These are phyloP conservation scores for Brachypodium distachyon DNA, from an alignment of 202 grass and related monocot species.

Conservation along the genomic window DNA sequence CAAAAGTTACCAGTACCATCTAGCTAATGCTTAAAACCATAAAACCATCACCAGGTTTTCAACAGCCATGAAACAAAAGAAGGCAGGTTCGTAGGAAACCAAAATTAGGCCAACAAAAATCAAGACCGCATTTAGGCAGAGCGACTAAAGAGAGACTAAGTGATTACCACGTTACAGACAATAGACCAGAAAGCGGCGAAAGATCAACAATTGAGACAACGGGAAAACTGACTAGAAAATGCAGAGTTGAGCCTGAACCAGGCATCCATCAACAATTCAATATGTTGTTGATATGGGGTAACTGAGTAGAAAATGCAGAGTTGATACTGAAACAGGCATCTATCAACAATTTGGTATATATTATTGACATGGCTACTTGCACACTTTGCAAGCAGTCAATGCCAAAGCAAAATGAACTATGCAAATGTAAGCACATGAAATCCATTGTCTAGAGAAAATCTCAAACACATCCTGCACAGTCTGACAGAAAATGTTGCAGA, in stretches of 20 bases:
- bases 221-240: not conserved
- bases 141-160: not conserved
- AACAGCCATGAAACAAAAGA: not conserved
- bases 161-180: not conserved
- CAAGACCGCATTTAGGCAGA: not conserved
- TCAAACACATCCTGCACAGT: not conserved
- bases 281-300: not conserved
- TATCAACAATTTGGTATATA: not conserved
- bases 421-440: not conserved
- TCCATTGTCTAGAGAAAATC: not conserved
- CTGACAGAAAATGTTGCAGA: not conserved
- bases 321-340: not conserved
- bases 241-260: not conserved
- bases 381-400: not conserved
- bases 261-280: not conserved
- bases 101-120: not conserved
- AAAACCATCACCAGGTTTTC: not conserved
- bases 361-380: not conserved
- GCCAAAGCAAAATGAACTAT: not conserved
- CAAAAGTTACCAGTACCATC: not conserved
- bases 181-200: not conserved
- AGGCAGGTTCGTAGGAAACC: not conserved
- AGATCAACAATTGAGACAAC: not conserved
- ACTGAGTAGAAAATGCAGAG: not conserved
- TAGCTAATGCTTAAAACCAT: not conserved